Evolutionary conservation across 495 filamentous ascomycete species (phyloP).

Genomic region (Neurospora sp.): DNA sequence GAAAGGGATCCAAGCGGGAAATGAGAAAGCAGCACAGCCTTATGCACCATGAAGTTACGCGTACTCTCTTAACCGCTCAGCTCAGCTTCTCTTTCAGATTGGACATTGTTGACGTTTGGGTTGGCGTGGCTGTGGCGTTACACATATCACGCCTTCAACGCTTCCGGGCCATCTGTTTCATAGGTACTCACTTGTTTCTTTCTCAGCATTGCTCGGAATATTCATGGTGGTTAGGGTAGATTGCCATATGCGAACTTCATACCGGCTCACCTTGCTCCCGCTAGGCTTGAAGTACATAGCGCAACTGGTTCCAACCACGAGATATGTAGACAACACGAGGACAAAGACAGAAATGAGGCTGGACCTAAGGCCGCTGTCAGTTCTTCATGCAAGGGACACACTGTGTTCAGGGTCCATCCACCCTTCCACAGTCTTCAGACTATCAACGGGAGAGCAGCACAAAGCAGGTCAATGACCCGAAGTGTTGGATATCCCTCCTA

Average conservation of each 20-base stretch:
- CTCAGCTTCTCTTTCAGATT: not conserved
- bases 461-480: not conserved
- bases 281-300: not conserved
- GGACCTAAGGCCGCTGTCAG: not conserved
- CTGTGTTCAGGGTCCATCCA: not conserved
- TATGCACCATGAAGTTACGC: not conserved
- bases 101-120: not conserved
- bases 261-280: not conserved
- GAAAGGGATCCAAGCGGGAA: not conserved
- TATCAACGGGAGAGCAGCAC: not conserved
- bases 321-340: not conserved
- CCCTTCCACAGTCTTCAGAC: not conserved
- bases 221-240: not conserved
- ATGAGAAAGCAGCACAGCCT: not conserved
- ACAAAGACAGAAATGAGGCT: not conserved
- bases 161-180: not conserved
- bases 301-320: not conserved
- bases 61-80: not conserved
- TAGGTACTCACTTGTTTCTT: not conserved
- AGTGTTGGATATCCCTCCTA: not conserved
- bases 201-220: not conserved
- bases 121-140: not conserved
- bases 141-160: not conserved
- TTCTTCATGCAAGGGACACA: not conserved
- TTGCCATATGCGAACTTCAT: not conserved